Conservation (phyloP, 768 basidiomycete species). For the Termitomyces sp. region DNA sequence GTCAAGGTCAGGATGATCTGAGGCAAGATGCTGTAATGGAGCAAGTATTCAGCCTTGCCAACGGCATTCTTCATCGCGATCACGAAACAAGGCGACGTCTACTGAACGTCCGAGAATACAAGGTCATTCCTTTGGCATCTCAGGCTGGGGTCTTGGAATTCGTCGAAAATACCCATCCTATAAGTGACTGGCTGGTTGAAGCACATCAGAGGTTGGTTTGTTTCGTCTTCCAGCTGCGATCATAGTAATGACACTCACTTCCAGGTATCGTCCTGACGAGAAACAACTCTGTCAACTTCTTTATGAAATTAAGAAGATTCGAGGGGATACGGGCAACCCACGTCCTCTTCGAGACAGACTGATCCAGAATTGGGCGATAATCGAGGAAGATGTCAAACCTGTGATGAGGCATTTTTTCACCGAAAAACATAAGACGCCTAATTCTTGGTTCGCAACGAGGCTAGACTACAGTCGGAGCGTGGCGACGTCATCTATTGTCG, state of each 20-base stretch:
- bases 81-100: conserved; percentile 69
- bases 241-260: not conserved
- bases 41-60: conserved; percentile 91
- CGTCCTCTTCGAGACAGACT: not conserved
- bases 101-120: conserved; percentile 78
- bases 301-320: conserved; percentile 23
- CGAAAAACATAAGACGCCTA: conserved; percentile 82
- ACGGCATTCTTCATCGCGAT: conserved; percentile 68
- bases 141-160: conserved; percentile 89
- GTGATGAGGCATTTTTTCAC: conserved; percentile 96
- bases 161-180: conserved; percentile 68
- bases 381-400: conserved; percentile 54
- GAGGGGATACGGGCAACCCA: conserved; percentile 15
- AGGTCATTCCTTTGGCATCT: conserved; percentile 77
- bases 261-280: conserved; percentile 67
- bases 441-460: conserved; percentile 89
- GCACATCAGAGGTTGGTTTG: conserved; percentile 58
- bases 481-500: conserved; percentile 91
- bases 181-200: conserved; percentile 52
- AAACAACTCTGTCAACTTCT: conserved; percentile 24
- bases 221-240: not conserved
- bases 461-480: conserved; percentile 89
- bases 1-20: conserved; percentile 83
- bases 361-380: conserved; percentile 23
- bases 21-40: conserved; percentile 99